A percentile compares a stretch with the other conserved stretches of the same genome.
Evolutionary conservation across 148 eudicot genomes (phyloP).

Genomic region (Chenopodium berlandieri): DNA sequence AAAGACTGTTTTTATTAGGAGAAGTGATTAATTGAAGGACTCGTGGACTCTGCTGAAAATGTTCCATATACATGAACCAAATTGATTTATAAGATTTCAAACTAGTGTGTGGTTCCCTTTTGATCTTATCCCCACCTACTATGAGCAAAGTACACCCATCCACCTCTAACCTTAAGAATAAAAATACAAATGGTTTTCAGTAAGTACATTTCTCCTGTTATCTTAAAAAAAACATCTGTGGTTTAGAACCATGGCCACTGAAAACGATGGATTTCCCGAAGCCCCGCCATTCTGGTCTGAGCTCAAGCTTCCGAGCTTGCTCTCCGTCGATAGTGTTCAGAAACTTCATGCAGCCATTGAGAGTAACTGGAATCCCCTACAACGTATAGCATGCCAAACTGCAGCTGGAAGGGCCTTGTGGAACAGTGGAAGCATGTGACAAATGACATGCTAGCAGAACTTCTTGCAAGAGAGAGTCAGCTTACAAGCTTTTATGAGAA

Average conservation of each 20-base stretch:
- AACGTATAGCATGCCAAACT: slow-evolving; percentile 80
- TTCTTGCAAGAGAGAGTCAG: slow-evolving; percentile 79
- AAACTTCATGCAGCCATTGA: slow-evolving; percentile 59
- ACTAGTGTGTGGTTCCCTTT: slow-evolving; percentile 93
- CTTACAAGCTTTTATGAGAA: slow-evolving; percentile 68
- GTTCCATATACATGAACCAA: slow-evolving; percentile 36
- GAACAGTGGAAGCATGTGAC: slow-evolving; percentile 59
- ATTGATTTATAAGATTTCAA: slow-evolving; percentile 35
- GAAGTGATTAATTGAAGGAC: too few species aligned
- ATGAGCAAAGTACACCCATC: slow-evolving; percentile 15
- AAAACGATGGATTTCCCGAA: slow-evolving; percentile 30
- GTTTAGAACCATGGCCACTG: slow-evolving; percentile 43
- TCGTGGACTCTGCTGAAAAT: slow-evolving; percentile 57
- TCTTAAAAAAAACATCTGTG: slow-evolving; percentile 12
- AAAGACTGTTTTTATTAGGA: too few species aligned
- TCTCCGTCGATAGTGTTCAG: slow-evolving; percentile 33
- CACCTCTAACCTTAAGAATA: slow-evolving; percentile 12
- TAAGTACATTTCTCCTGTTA: slow-evolving; percentile 21
- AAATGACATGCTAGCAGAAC: slow-evolving; percentile 70
- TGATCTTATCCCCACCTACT: slow-evolving; percentile 60
- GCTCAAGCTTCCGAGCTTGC: slow-evolving; percentile 49
- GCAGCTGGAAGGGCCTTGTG: slow-evolving; percentile 93
- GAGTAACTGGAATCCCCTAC: slow-evolving; percentile 57
- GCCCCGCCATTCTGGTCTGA: slow-evolving; percentile 58
- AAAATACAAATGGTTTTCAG: slow-evolving; percentile 27